phyloP scores from a whole-genome alignment of 1,284 basidiomycete genomes.

The Boletus sp. region DNA sequence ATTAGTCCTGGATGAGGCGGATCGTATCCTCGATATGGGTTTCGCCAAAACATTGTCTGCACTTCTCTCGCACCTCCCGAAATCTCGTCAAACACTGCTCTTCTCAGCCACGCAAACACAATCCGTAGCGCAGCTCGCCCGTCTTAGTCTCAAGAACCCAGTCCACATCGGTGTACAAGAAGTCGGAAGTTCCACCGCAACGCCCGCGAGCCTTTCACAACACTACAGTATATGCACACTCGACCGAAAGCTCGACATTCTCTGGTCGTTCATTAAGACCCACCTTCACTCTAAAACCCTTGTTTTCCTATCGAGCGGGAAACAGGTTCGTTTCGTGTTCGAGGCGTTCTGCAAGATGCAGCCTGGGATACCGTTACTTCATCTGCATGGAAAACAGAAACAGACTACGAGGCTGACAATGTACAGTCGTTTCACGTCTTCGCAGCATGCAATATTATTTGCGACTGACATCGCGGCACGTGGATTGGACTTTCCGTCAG shows the following conservation, averaged over 20 bases:
- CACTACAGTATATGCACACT: constrained; percentile 85
- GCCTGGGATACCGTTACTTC: constrained; percentile 87
- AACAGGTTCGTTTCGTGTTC: constrained; percentile 96
- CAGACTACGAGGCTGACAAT: constrained; percentile 83
- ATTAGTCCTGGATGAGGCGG: constrained; percentile 92
- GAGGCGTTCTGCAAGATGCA: constrained; percentile 95
- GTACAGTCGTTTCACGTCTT: constrained; percentile 78
- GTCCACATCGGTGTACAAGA: constrained; percentile 70
- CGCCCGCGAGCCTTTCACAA: constrained; percentile 78
- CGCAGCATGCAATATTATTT: constrained; percentile 79
- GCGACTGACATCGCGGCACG: constrained; percentile 98
- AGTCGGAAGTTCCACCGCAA: constrained; percentile 41
- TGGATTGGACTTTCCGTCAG: constrained; percentile 93
- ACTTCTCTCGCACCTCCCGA: constrained; percentile 82
- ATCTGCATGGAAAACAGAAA: constrained; percentile 96
- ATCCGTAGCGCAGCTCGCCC: constrained; percentile 85
- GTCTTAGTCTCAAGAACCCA: constrained; percentile 85
- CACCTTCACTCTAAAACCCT: constrained; percentile 91
- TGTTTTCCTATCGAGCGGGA: constrained; percentile 93
- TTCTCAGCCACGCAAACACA: constrained; percentile 97
- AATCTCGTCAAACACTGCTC: constrained; percentile 86
- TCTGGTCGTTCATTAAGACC: constrained; percentile 94
- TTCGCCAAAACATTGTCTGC: constrained; percentile 89
- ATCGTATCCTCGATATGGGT: constrained; percentile 95
- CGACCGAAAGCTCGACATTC: constrained; percentile 85